These are phyloP conservation scores for Styphnolobium japonicum DNA, from an alignment of 306 rosid genomes.

Conservation along the genomic window DNA sequence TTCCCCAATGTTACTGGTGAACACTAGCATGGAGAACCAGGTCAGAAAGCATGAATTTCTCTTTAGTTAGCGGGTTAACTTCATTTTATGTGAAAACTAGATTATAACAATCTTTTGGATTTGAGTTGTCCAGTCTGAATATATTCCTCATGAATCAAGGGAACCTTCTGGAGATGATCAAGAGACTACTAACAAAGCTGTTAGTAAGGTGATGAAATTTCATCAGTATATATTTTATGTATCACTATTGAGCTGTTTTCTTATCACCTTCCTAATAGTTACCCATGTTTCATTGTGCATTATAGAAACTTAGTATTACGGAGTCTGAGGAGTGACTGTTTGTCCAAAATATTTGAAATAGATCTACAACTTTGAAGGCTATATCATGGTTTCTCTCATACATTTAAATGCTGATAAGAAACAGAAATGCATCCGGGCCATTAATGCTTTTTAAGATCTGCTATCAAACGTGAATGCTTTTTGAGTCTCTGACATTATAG, in stretches of 20 bases:
- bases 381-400: background rate
- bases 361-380: background rate
- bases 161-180: conserved; percentile 55
- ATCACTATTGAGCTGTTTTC: background rate
- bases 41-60: conserved; percentile 30
- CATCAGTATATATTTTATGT: background rate
- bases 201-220: conserved; percentile 58
- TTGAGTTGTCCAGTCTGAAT: conserved; percentile 46
- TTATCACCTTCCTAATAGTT: background rate
- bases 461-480: background rate
- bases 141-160: conserved; percentile 45
- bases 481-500: background rate
- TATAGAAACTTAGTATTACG: background rate
- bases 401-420: background rate
- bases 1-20: conserved; percentile 47
- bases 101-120: conserved; percentile 11
- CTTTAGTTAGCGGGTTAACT: background rate
- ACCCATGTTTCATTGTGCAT: background rate
- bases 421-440: background rate
- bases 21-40: conserved; percentile 43
- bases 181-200: conserved; percentile 39
- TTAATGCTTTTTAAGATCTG: conserved; percentile 6
- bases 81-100: background rate
- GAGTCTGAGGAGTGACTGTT: background rate
- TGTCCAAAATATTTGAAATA: background rate